phyloP scores from a whole-genome alignment of 768 basidiomycete genomes.

The Gymnopilus junonius region DNA sequence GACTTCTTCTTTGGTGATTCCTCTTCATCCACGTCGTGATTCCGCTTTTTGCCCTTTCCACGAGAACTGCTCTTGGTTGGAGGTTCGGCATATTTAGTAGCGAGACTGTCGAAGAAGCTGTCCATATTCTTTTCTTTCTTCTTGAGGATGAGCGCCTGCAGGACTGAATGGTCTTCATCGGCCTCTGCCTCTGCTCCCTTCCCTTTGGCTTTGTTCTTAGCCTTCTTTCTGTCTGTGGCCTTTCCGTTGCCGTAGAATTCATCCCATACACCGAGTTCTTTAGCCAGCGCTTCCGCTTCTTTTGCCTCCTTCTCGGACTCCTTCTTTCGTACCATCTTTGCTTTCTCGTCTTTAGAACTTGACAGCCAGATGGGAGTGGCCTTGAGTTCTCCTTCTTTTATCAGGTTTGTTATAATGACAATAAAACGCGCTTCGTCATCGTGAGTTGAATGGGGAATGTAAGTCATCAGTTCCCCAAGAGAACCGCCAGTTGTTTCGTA shows the following conservation, averaged over 20 bases:
- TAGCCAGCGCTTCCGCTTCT: conserved; percentile 85
- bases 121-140: conserved; percentile 69
- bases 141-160: conserved; percentile 84
- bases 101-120: conserved; percentile 75
- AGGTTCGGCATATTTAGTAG: conserved; percentile 70
- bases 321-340: conserved; percentile 72
- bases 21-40: conserved; percentile 42
- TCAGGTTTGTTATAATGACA: conserved; percentile 64
- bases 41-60: conserved; percentile 62
- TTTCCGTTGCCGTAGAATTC: conserved; percentile 87
- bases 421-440: conserved; percentile 90
- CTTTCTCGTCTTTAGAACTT: conserved; percentile 80
- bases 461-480: conserved; percentile 80
- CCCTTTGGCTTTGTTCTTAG: conserved; percentile 47
- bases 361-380: conserved; percentile 66
- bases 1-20: conserved; percentile 56
- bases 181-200: conserved; percentile 42
- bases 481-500: conserved; percentile 76
- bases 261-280: conserved; percentile 92
- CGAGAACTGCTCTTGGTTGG: conserved; percentile 43
- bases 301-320: conserved; percentile 77
- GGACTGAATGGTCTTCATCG: conserved; percentile 66
- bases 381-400: conserved; percentile 62
- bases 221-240: conserved; percentile 61
- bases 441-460: conserved; percentile 83